phyloP scores from a whole-genome alignment of 2,329 filamentous ascomycete genomes.

The Aschersonia sp. region DNA sequence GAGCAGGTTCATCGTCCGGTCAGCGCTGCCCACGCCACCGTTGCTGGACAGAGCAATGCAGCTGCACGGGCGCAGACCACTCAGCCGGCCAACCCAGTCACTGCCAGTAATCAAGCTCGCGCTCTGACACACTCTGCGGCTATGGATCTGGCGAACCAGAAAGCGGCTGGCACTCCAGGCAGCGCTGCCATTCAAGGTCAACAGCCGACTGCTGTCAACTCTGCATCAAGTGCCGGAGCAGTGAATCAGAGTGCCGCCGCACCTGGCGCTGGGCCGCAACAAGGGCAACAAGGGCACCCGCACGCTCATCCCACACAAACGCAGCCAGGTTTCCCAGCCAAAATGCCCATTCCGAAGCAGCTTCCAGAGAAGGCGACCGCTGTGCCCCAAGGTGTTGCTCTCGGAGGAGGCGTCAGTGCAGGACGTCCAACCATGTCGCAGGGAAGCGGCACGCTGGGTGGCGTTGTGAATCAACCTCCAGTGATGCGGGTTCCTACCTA shows the following conservation, averaged over 20 bases:
- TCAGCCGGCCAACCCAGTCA: constrained; percentile 26
- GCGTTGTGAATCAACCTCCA: constrained; percentile 77
- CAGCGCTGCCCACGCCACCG: constrained; percentile 27
- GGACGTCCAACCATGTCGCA: constrained; percentile 72
- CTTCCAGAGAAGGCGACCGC: constrained; percentile 54
- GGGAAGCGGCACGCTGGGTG: constrained; percentile 61
- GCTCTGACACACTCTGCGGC: constrained; percentile 35
- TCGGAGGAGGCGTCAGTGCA: constrained; percentile 46
- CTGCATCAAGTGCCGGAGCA: constrained; percentile 11
- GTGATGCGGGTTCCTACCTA: constrained; percentile 70
- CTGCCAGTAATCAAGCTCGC: constrained; percentile 21
- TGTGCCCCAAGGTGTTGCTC: constrained; percentile 58
- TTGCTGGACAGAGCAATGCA: constrained; percentile 22
- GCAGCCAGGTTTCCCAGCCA: constrained; percentile 32
- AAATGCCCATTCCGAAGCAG: constrained; percentile 73
- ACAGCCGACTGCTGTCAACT: constrained; percentile 10
- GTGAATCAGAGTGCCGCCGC: constrained; percentile 18
- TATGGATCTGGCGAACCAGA: constrained; percentile 32
- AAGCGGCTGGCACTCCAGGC: constrained; percentile 19
- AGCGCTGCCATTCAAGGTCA: constrained; percentile 15
- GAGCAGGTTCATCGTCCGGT: constrained; percentile 26
- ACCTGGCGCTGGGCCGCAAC: constrained; percentile 14
- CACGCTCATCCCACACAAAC: constrained; percentile 35
- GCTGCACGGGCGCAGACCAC: constrained; percentile 34
- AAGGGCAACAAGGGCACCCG: constrained; percentile 23